Percentiles rank a stretch among this genome's conserved stretches.
phyloP scores from a whole-genome alignment of 1,139 yeast species.

The Sugiyamaella neomexicana region DNA sequence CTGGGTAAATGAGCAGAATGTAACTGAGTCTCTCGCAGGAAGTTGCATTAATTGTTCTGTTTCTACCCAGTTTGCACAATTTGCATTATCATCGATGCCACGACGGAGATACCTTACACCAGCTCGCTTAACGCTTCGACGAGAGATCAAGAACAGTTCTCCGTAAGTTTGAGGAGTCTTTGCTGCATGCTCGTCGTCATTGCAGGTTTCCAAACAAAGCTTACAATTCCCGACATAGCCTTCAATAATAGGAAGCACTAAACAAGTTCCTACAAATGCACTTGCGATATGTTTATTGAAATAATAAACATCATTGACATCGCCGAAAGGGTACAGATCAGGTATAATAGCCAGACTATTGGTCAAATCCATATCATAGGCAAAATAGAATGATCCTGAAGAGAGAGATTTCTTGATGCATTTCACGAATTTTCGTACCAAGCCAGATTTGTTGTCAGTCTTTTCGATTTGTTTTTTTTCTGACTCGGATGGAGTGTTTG shows the following conservation, averaged over 20 bases:
- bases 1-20: constrained; percentile 25
- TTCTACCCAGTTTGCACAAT: constrained; percentile 51
- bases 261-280: constrained; percentile 29
- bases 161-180: background rate
- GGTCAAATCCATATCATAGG: constrained; percentile 31
- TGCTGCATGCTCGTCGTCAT: constrained; percentile 5
- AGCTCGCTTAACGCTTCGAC: constrained; percentile 44
- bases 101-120: constrained; percentile 50
- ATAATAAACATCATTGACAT: constrained; percentile 33
- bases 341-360: constrained; percentile 11
- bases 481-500: background rate
- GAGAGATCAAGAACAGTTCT: constrained; percentile 38
- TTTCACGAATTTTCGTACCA: constrained; percentile 26
- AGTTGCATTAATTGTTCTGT: constrained; percentile 42
- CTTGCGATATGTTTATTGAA: constrained; percentile 38
- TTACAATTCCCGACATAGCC: constrained; percentile 40
- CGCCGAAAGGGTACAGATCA: constrained; percentile 8
- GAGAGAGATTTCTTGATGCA: constrained; percentile 21
- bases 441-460: constrained; percentile 8
- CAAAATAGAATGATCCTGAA: constrained; percentile 28
- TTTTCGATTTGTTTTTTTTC: background rate
- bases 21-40: constrained; percentile 4
- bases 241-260: constrained; percentile 40
- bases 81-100: constrained; percentile 46
- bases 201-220: constrained; percentile 4